phyloP scores from a whole-genome alignment of 352 stramenopile species.

The Blastocystis sp. region DNA sequence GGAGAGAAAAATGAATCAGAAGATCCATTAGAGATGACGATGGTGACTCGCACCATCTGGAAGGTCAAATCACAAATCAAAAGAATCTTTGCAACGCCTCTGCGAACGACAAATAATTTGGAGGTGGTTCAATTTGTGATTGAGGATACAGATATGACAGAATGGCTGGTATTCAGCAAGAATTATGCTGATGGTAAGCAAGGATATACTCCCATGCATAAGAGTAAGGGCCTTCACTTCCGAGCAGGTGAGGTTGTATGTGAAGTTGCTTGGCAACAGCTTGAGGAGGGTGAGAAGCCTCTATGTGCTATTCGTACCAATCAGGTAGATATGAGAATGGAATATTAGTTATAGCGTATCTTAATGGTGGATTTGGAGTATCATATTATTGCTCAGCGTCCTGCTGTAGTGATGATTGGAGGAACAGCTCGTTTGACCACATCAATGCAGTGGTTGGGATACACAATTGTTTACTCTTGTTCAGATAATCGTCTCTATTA shows the following conservation, averaged over 20 bases:
- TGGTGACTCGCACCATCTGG: background rate
- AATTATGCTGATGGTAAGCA: conserved; percentile 20
- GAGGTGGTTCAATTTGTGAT: conserved; percentile 56
- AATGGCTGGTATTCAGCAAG: conserved; percentile 44
- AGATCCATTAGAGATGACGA: background rate
- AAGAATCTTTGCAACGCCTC: conserved; percentile 43
- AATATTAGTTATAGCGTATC: background rate
- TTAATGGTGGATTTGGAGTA: conserved; percentile 59
- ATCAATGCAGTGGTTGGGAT: conserved; percentile 60
- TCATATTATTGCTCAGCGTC: conserved; percentile 24
- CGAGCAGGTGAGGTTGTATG: conserved; percentile 44
- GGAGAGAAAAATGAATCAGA: background rate
- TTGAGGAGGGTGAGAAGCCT: conserved; percentile 41
- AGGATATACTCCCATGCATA: conserved; percentile 20
- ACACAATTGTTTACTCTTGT: conserved; percentile 59
- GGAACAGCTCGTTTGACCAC: conserved; percentile 57
- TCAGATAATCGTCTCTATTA: conserved; percentile 63
- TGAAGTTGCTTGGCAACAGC: conserved; percentile 49
- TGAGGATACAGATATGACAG: conserved; percentile 6
- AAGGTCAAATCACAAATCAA: background rate
- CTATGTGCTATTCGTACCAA: conserved; percentile 58
- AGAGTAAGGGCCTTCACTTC: conserved; percentile 53
- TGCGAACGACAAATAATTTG: conserved; percentile 13
- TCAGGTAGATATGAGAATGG: background rate
- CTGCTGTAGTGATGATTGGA: conserved; percentile 58